Base-by-base conservation (phyloP, 495 filamentous ascomycete genomes). In the Hypoxylon lenormandii region DNA sequence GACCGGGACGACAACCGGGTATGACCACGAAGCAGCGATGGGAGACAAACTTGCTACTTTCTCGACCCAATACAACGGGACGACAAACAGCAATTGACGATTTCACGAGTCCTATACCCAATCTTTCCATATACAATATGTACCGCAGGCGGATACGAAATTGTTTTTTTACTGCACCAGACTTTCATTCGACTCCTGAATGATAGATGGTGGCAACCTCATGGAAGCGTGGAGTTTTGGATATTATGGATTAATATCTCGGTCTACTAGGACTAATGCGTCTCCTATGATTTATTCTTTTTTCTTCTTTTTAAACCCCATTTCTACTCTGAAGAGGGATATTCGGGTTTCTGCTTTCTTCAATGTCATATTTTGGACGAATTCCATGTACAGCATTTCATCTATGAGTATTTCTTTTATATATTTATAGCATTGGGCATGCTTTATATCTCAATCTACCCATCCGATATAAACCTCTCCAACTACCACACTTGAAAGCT, bases 331-430 rank as follows among this genome's bases (percentile, higher is more conserved):
- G 8, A 11, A 11, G 13, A 0, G 30, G 47, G 36, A 38, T 40
- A 2, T 7, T 33, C 30, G 5, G 48, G 19, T 48, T 16, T 53
- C 38, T 10, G 13, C 23, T 49, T 37, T 51, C 11, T 45, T 49
- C 21, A 22, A 13, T 19, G 11, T 22, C 43, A 43, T 18, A 11
- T 50, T 19, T 30, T 11, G 6, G 12, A 21, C 12, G 58, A 47
- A 28, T 62, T 53, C 26, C 28, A 49, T 59, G 59, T 69, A 63
- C 19, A 57, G 43, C 28, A 53, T 10, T 12, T 16, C 28, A 53
- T 10, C 19, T 16, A 15, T 11, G 19, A 46, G 12, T 3, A 16
- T 5, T 54, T 50, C 23, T 38, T 53, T 38, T 43, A 53, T 48
- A 49, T 30, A 47, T 58, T 49, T 48, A 0, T 23, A 13, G 43